Evolutionary conservation across 1,284 basidiomycete genomes (phyloP), one percentile per base, ranked within the genome.

Genomic region (Hymenochaete sp.): DNA sequence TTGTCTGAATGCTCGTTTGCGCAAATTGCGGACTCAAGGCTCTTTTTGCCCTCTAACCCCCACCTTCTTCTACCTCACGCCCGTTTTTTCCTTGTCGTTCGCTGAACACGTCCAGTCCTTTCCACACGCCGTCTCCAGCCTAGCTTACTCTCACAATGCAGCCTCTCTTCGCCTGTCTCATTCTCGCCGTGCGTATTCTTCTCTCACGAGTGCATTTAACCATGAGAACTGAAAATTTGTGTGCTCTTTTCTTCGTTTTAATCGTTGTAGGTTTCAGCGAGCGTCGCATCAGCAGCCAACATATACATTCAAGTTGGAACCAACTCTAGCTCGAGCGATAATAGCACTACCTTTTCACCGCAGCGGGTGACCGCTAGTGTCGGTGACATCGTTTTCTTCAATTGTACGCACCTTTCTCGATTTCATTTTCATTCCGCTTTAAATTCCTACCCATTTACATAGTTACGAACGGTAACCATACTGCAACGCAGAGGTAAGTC

Each of bases 401-500:
- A 75, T 55, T 78, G 75, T 75, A 53, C 48, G 57, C 25, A 11
- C n/a, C 19, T 11, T 28, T 25, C 18, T 47, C 21, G 33, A n/a
- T 38, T 14, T 42, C 33, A 32, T 27, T 8, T 29, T 36, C 13
- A 38, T 26, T 18, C 19, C 38, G 14, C 25, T 22, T 38, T 14
- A 21, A 32, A 18, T 45, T 29, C 26, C 31, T 32, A 10, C 42
- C 18, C 38, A n/a, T 19, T 37, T 19, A 16, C 16, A 25, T 49
- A 75, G 74, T 78, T 59, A 73, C 71, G 0, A 53, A 62, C 46
- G 77, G 76, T 35, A 78, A 73, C 58, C 75, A 77, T 57, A 72
- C 70, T 13, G 75, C 65, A 32, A 77, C 67, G 1, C 71, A 78
- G 58, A 73, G 76, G n/a, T n/a, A n/a, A n/a, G n/a, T n/a, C n/a